Percentiles rank a stretch among this genome's conserved stretches.
Conservation (phyloP, 176 grass and related monocot genomes). For the Aegilops speltoides region DNA sequence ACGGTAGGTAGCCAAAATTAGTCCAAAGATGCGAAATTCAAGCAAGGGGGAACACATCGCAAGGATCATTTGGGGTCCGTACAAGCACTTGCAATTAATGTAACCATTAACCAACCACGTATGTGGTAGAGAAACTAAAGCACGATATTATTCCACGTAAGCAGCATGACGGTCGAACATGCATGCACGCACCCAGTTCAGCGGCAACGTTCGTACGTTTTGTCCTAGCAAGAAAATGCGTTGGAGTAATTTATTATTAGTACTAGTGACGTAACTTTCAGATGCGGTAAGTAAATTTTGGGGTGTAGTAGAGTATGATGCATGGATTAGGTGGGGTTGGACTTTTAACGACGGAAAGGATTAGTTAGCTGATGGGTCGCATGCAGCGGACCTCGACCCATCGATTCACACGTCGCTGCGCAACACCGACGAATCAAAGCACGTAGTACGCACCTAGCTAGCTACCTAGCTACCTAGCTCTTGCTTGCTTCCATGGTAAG, state of each 20-base stretch:
- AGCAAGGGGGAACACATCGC: neutral
- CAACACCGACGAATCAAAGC: constrained; percentile 32
- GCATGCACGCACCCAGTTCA: neutral
- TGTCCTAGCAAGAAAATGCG: neutral
- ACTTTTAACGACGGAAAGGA: constrained; percentile 36
- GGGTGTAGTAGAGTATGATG: neutral
- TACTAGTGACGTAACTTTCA: neutral
- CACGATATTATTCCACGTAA: neutral
- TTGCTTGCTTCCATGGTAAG: constrained; percentile 32
- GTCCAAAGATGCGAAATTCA: neutral
- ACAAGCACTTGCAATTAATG: neutral
- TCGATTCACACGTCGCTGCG: constrained; percentile 36
- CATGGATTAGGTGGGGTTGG: constrained; percentile 48
- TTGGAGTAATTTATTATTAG: no score
- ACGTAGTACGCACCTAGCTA: neutral
- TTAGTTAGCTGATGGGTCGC: constrained; percentile 55
- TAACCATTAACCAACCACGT: neutral
- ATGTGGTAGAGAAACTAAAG: neutral
- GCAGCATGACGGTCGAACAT: neutral
- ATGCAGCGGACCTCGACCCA: constrained; percentile 15
- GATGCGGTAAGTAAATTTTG: neutral
- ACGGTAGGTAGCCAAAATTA: no score
- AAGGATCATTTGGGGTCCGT: neutral
- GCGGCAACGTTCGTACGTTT: neutral
- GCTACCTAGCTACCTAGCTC: neutral